Evolutionary conservation across 805 yeast species (phyloP).

Genomic region (Ogataea nakhonphanomensis): DNA sequence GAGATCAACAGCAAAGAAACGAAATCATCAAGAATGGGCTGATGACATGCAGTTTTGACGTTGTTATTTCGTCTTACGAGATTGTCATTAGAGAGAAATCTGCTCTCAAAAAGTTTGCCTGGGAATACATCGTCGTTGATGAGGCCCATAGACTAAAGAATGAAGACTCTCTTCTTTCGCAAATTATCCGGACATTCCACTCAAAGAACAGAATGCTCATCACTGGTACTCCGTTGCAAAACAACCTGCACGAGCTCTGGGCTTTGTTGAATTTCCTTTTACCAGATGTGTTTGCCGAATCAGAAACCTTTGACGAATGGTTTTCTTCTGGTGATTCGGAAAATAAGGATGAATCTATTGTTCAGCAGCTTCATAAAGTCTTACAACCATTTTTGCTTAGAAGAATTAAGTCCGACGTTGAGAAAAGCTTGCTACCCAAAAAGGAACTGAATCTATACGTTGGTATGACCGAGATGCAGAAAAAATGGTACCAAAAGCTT

Average conservation of each 20-base stretch:
- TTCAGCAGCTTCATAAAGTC: conserved; percentile 71
- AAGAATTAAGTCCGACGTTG: conserved; percentile 79
- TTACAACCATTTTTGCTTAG: conserved; percentile 71
- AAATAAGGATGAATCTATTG: conserved; percentile 41
- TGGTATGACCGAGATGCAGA: conserved; percentile 77
- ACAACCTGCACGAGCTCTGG: conserved; percentile 78
- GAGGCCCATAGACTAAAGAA: conserved; percentile 84
- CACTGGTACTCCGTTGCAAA: conserved; percentile 82
- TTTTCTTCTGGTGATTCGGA: conserved; percentile 44
- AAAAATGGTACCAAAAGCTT: conserved; percentile 70
- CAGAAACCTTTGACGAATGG: conserved; percentile 75
- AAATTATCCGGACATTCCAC: conserved; percentile 68
- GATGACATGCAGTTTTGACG: conserved; percentile 64
- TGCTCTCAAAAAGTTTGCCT: conserved; percentile 58
- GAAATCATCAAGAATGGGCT: conserved; percentile 49
- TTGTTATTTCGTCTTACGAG: conserved; percentile 69
- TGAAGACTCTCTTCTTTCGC: conserved; percentile 69
- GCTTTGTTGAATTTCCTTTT: conserved; percentile 71
- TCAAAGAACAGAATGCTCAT: conserved; percentile 67
- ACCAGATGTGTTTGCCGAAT: conserved; percentile 75
- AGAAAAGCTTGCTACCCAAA: conserved; percentile 70
- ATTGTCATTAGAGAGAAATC: conserved; percentile 74
- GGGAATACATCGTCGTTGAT: conserved; percentile 77
- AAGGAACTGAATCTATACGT: conserved; percentile 71
- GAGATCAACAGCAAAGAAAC: conserved; percentile 66